These are phyloP conservation scores for Saccharomycopsis synnaedendra DNA, from an alignment of 805 yeast species.

Conservation along the genomic window DNA sequence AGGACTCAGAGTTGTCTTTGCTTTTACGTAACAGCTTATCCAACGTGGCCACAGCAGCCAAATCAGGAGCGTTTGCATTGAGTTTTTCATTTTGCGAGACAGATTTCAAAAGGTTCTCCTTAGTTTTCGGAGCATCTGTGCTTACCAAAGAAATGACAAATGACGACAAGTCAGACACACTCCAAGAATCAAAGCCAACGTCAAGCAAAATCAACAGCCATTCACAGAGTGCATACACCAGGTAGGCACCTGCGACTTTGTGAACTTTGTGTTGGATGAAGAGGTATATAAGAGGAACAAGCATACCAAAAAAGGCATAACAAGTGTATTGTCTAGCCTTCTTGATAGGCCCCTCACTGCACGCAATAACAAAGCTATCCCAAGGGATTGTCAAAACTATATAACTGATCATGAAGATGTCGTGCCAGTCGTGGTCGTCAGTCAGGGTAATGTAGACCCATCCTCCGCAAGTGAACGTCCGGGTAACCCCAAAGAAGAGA, in stretches of 20 bases:
- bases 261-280: constrained; percentile 91
- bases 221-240: constrained; percentile 87
- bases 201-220: constrained; percentile 85
- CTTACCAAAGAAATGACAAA: constrained; percentile 34
- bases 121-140: constrained; percentile 16
- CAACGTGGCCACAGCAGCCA: constrained; percentile 17
- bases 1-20: constrained; percentile 8
- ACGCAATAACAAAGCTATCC: constrained; percentile 49
- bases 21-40: constrained; percentile 15
- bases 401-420: constrained; percentile 87
- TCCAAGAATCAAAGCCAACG: constrained; percentile 73
- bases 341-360: no score
- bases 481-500: constrained; percentile 56
- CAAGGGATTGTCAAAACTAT: constrained; percentile 87
- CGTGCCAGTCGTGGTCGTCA: constrained; percentile 95
- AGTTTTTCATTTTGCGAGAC: constrained; percentile 18
- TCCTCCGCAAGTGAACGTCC: constrained; percentile 95
- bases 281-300: constrained; percentile 77
- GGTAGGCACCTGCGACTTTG: constrained; percentile 84
- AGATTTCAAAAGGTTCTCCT: constrained; percentile 13
- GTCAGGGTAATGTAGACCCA: constrained; percentile 97
- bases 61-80: constrained; percentile 19
- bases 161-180: constrained; percentile 56
- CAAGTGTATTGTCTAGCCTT: constrained; percentile 41
- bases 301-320: constrained; percentile 50